Evolutionary conservation across 1,284 basidiomycete genomes (phyloP).

Genomic region (Coniophora puteana): DNA sequence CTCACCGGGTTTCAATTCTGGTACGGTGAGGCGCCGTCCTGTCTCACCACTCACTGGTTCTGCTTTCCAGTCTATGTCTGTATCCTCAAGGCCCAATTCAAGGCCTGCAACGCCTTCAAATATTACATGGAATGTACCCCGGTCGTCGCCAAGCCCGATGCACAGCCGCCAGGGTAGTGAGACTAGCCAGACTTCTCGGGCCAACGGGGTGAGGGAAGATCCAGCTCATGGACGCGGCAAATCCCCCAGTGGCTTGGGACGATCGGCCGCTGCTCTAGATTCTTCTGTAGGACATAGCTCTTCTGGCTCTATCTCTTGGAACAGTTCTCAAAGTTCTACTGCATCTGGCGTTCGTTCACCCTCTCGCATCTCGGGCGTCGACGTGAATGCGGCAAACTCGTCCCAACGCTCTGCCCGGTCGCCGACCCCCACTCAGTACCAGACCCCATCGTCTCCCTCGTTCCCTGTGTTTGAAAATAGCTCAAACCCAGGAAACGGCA

Average conservation of each 20-base stretch:
- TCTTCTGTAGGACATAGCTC: constrained; percentile 36
- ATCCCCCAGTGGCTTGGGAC: constrained; percentile 41
- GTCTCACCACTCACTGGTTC: constrained; percentile 61
- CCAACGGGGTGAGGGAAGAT: no score
- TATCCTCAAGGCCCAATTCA: constrained; percentile 59
- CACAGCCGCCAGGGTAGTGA: constrained; percentile 29
- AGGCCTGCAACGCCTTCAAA: constrained; percentile 72
- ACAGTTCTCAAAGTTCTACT: constrained; percentile 23
- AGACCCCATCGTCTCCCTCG: constrained; percentile 51
- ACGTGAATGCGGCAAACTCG: constrained; percentile 46
- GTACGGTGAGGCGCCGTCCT: constrained; percentile 61
- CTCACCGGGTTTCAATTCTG: constrained; percentile 48
- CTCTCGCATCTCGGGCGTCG: constrained; percentile 49
- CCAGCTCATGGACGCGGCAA: no score
- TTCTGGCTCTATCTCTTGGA: constrained; percentile 16
- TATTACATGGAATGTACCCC: constrained; percentile 57
- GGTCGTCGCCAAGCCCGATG: constrained; percentile 27
- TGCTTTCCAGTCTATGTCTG: constrained; percentile 56
- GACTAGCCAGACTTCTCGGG: no score
- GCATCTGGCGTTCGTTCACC: constrained; percentile 38
- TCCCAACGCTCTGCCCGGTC: constrained; percentile 45
- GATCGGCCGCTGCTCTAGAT: constrained; percentile 58
- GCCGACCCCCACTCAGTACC: constrained; percentile 59
- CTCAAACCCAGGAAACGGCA: no score
- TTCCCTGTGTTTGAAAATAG: constrained; percentile 32